A percentile compares a stretch with the other conserved stretches of the same genome.
These are phyloP conservation scores for Xylariaceae sp. DNA, from an alignment of 2,329 filamentous ascomycete species.

Conservation along the genomic window DNA sequence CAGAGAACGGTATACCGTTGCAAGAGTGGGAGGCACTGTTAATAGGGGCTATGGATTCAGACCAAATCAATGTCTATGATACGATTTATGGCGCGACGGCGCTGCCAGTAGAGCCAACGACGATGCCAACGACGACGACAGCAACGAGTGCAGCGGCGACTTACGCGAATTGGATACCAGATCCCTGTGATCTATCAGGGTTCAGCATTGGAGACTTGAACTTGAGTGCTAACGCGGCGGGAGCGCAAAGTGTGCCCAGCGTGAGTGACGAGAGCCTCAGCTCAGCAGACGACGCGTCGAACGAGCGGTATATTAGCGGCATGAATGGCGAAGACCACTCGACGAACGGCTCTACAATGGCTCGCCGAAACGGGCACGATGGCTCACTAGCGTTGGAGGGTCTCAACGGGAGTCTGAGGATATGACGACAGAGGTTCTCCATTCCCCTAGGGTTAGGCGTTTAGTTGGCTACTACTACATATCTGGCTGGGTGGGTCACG, in stretches of 20 bases:
- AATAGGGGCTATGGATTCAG: constrained; percentile 68
- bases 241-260: constrained; percentile 50
- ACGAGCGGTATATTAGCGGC: constrained; percentile 42
- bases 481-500: constrained; percentile 1
- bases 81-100: constrained; percentile 68
- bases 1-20: constrained; percentile 47
- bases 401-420: constrained; percentile 24
- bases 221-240: constrained; percentile 34
- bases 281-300: constrained; percentile 48
- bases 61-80: constrained; percentile 77
- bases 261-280: constrained; percentile 55
- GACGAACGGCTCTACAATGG: constrained; percentile 18
- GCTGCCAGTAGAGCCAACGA: constrained; percentile 37
- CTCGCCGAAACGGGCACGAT: constrained; percentile 23
- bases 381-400: constrained; percentile 25
- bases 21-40: constrained; percentile 80
- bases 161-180: constrained; percentile 49
- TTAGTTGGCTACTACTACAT: neutral
- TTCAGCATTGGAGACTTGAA: constrained; percentile 47
- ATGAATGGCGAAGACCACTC: constrained; percentile 38
- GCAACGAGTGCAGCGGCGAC: constrained; percentile 37
- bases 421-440: constrained; percentile 18
- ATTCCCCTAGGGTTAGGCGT: neutral
- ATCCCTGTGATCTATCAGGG: constrained; percentile 50
- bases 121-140: constrained; percentile 16